Evolutionary conservation across 305 asterid species (phyloP).

Genomic region (Fraxinus velutina): DNA sequence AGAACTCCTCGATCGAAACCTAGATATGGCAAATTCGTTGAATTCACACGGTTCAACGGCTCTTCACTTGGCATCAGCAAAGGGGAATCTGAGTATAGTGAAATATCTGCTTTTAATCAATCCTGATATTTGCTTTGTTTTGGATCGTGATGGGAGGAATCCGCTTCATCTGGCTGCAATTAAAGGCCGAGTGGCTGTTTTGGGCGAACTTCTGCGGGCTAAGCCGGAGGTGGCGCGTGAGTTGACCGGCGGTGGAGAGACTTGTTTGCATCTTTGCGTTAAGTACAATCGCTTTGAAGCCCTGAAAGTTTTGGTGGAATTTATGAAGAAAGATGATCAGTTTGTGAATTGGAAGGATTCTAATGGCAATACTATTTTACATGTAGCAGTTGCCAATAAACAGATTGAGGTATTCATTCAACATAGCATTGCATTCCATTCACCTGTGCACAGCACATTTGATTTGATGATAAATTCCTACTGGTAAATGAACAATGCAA

Average conservation of each 20-base stretch:
- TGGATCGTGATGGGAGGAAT: slow-evolving; percentile 32
- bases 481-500: neutral
- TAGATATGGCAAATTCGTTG: slow-evolving; percentile 23
- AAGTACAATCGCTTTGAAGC: slow-evolving; percentile 36
- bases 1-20: slow-evolving; percentile 21
- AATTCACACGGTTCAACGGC: slow-evolving; percentile 30
- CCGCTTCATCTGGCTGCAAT: slow-evolving; percentile 45
- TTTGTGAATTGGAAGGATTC: slow-evolving; percentile 33
- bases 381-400: slow-evolving; percentile 37
- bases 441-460: neutral
- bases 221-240: slow-evolving; percentile 32
- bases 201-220: slow-evolving; percentile 25
- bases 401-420: slow-evolving; percentile 34
- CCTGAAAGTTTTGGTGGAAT: slow-evolving; percentile 29
- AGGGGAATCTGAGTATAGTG: slow-evolving; percentile 27
- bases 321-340: slow-evolving; percentile 19
- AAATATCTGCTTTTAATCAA: slow-evolving; percentile 22
- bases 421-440: neutral
- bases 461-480: neutral
- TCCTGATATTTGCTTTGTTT: slow-evolving; percentile 27
- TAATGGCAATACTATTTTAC: slow-evolving; percentile 30
- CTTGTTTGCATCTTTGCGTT: slow-evolving; percentile 37
- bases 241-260: slow-evolving; percentile 29
- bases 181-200: slow-evolving; percentile 33
- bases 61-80: slow-evolving; percentile 42